Evolutionary conservation across 139 green algal species (phyloP).

Genomic region (Marvania coccoides): DNA sequence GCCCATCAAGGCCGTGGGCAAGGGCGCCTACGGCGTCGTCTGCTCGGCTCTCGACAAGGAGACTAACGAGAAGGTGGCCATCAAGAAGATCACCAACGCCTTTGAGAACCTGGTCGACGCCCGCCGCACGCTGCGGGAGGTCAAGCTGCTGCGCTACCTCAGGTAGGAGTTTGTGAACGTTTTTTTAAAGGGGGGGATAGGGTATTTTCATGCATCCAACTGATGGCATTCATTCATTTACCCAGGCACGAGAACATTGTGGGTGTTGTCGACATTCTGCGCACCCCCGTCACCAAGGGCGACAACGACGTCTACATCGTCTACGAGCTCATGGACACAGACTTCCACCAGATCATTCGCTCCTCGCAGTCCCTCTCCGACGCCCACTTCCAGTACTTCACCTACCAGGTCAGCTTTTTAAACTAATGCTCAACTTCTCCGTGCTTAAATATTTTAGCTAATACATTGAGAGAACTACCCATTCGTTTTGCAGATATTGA

Average conservation of each 20-base stretch:
- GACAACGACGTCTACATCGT: slow-evolving; percentile 98
- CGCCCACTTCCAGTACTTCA: slow-evolving; percentile 98
- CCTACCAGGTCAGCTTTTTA: slow-evolving; percentile 91
- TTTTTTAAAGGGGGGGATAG: slow-evolving; percentile 5
- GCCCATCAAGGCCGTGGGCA: slow-evolving; percentile 84
- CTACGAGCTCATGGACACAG: slow-evolving; percentile 99
- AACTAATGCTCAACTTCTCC: too few species aligned
- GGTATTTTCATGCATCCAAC: too few species aligned
- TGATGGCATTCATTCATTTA: too few species aligned
- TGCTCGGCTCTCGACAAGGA: slow-evolving; percentile 79
- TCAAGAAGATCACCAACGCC: slow-evolving; percentile 96
- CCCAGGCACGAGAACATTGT: slow-evolving; percentile 85
- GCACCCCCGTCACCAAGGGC: slow-evolving; percentile 15
- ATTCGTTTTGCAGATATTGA: too few species aligned
- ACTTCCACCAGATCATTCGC: slow-evolving; percentile 99
- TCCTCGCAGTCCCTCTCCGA: slow-evolving; percentile 88
- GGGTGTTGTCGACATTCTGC: slow-evolving; percentile 56
- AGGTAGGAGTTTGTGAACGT: background rate
- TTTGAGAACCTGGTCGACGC: slow-evolving; percentile 96
- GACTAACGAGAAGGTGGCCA: slow-evolving; percentile 82
- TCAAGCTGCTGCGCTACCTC: slow-evolving; percentile 86
- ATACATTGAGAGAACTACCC: too few species aligned
- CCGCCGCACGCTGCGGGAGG: slow-evolving; percentile 85
- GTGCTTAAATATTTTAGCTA: too few species aligned
- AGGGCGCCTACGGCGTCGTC: slow-evolving; percentile 96